Conservation (phyloP, 2,329 filamentous ascomycete species). For the Clonostachys rhizophaga region DNA sequence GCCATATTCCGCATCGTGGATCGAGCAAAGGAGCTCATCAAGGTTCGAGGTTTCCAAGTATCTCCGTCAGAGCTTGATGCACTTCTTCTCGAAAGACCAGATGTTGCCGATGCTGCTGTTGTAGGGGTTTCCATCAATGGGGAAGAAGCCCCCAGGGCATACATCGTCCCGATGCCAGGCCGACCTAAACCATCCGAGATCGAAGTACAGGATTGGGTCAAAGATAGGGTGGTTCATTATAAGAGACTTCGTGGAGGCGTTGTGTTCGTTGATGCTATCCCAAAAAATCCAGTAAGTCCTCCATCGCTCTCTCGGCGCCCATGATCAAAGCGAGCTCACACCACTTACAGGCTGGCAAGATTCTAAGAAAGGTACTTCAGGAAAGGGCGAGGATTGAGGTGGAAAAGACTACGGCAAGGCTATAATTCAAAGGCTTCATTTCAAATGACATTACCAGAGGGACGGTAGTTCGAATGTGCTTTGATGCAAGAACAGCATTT, state of each 20-base stretch:
- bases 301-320: neutral
- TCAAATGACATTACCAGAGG: no score
- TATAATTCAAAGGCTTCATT: conserved; percentile 6
- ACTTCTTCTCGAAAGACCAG: conserved; percentile 26
- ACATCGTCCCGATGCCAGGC: conserved; percentile 37
- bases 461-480: no score
- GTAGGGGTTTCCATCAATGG: conserved; percentile 52
- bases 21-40: conserved; percentile 63
- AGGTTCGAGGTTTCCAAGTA: conserved; percentile 56
- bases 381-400: conserved; percentile 52
- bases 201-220: conserved; percentile 61
- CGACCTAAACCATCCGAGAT: neutral
- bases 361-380: conserved; percentile 54
- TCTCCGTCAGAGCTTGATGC: conserved; percentile 46
- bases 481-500: no score
- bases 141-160: conserved; percentile 59
- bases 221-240: conserved; percentile 54
- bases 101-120: conserved; percentile 59
- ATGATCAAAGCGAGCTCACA: neutral
- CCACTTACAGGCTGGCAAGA: conserved; percentile 55
- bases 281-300: conserved; percentile 45
- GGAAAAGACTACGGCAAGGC: conserved; percentile 25
- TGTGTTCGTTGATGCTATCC: conserved; percentile 61
- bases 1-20: conserved; percentile 62
- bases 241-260: conserved; percentile 70